phyloP scores from a whole-genome alignment of 1,284 basidiomycete genomes.

The Megacollybia platyphylla region DNA sequence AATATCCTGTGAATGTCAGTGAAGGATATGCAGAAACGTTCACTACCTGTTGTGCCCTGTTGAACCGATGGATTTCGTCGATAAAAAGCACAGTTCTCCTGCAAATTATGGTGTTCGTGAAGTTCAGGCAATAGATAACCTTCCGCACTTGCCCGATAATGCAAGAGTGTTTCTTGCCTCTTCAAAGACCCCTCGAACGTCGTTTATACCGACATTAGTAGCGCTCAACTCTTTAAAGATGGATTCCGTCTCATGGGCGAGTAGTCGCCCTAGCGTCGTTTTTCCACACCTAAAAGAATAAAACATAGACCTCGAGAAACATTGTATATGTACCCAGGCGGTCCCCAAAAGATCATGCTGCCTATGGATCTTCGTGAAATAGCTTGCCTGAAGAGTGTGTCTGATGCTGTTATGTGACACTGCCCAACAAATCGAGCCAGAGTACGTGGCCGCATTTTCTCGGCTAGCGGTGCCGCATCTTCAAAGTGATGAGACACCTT shows the following conservation, averaged over 20 bases:
- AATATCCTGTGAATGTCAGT: slow-evolving; percentile 36
- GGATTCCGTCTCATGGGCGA: slow-evolving; percentile 48
- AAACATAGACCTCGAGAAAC: slow-evolving; percentile 5
- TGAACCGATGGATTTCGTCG: slow-evolving; percentile 87
- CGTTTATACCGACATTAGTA: slow-evolving; percentile 62
- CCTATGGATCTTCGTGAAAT: slow-evolving; percentile 35
- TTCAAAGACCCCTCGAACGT: slow-evolving; percentile 73
- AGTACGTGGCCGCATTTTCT: slow-evolving; percentile 45
- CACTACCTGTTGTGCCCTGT: slow-evolving; percentile 66
- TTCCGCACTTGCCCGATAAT: slow-evolving; percentile 49
- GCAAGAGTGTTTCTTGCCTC: slow-evolving; percentile 65
- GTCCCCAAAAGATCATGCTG: slow-evolving; percentile 67
- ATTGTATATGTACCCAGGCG: slow-evolving; percentile 41
- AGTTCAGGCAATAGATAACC: not conserved
- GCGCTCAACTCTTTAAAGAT: slow-evolving; percentile 71
- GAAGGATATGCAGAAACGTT: slow-evolving; percentile 1
- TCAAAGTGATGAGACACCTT: slow-evolving; percentile 14
- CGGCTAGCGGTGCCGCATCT: slow-evolving; percentile 44
- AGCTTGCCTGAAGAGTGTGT: slow-evolving; percentile 39
- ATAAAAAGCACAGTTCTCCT: slow-evolving; percentile 67
- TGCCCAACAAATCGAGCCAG: slow-evolving; percentile 65
- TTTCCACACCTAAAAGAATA: slow-evolving; percentile 48
- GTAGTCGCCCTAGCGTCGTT: slow-evolving; percentile 66
- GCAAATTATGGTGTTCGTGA: slow-evolving; percentile 1
- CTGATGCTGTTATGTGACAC: slow-evolving; percentile 38